Base-by-base conservation (phyloP, 2,329 filamentous ascomycete species). In the Plenodomus tracheiphilus region DNA sequence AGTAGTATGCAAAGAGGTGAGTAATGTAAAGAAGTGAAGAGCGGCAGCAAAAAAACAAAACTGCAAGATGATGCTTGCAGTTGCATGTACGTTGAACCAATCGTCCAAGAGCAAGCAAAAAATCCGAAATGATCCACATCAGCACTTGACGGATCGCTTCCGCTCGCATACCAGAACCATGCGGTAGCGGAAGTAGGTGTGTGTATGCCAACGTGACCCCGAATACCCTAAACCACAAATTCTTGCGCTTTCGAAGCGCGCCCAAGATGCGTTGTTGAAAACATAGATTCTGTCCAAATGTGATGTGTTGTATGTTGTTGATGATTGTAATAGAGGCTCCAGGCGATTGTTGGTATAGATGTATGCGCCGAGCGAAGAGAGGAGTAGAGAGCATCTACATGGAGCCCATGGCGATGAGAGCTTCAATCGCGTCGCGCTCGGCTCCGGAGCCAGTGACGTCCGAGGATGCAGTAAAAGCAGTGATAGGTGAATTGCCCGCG, bases 361-460 rank as follows among this genome's bases (percentile, higher is more conserved):
- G 36, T 19, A 17, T 25, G 18, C 4, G 41, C 30, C 18, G 41
- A 21, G 35, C 21, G 34, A 17, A 17, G 34, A 37, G 13, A 25
- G 7, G 34, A 5, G 34, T 39, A 25, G 13, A 36, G n/a, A 36
- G 16, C 32, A 25, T n/a, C 72, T 71, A 79, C 75, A 80, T 78
- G 46, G 88, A 92, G 75, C 89, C 87, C 73, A 94, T 86, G 72
- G 85, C 84, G 66, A 94, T 78, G 66, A 93, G 83, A 58, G 89
- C 89, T 73, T 91, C 89, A 57, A 92, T 83, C 46, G 89, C 89
- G 73, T 91, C 89, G 63, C 86, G 86, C 78, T 93, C 89, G 73
- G 85, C 82, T 41, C 63, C 62, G 44, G 59, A 61, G 36, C 58
- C 64, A 54, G 61, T 52, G 51, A 66, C 59, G 52, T 59, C 62